A percentile compares a stretch with the other conserved stretches of the same genome.
Conservation (phyloP, 306 rosid species). For the Dryas octopetala region DNA sequence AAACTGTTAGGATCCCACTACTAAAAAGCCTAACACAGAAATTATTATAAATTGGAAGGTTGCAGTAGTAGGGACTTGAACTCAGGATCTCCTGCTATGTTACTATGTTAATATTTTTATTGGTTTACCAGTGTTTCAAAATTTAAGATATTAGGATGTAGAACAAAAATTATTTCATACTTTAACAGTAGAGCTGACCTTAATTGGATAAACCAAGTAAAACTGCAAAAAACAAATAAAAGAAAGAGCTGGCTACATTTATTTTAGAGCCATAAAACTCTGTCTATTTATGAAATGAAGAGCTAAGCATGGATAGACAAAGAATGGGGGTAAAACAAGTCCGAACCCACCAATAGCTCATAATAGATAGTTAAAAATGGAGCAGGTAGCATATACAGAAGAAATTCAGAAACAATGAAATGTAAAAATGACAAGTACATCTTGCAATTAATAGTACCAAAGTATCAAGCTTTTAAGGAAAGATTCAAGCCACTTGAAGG, state of each 20-base stretch:
- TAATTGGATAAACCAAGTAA: background rate
- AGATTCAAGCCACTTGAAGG: background rate
- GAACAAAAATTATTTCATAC: background rate
- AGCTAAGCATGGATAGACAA: background rate
- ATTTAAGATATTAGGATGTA: background rate
- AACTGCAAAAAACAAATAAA: background rate
- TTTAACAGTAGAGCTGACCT: background rate
- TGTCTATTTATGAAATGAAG: background rate
- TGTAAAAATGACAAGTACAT: background rate
- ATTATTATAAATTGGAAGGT: background rate
- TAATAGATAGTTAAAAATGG: background rate
- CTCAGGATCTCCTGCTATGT: background rate
- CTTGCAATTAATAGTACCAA: background rate
- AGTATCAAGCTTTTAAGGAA: background rate
- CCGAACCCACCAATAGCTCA: background rate
- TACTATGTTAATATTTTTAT: background rate
- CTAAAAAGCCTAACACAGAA: background rate
- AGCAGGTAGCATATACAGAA: slow-evolving; percentile 1
- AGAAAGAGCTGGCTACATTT: background rate
- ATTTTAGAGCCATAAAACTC: background rate
- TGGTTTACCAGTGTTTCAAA: slow-evolving; percentile 5
- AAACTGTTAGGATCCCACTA: background rate
- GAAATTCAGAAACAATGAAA: background rate
- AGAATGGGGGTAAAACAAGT: background rate
- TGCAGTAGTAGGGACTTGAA: background rate